A percentile compares a stretch with the other conserved stretches of the same genome.
Evolutionary conservation across 306 rosid species (phyloP).

Genomic region (Prunus persica): Prunus_persica_NCBIv2 NC_034010.1:2776001-2776500

Average conservation of each 20-base stretch:
- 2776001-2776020: slow-evolving; percentile 27
- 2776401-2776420: slow-evolving; percentile 29
- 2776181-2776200: slow-evolving; percentile 27
- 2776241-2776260: slow-evolving; percentile 29
- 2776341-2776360: slow-evolving; percentile 39
- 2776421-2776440: slow-evolving; percentile 33
- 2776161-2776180: slow-evolving; percentile 29
- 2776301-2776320: slow-evolving; percentile 33
- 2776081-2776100: slow-evolving; percentile 36
- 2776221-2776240: slow-evolving; percentile 40
- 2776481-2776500: slow-evolving; percentile 29
- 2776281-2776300: slow-evolving; percentile 21
- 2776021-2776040: slow-evolving; percentile 26
- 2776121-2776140: slow-evolving; percentile 37
- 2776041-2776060: slow-evolving; percentile 50
- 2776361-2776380: slow-evolving; percentile 25
- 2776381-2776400: slow-evolving; percentile 40
- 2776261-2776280: slow-evolving; percentile 37
- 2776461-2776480: slow-evolving; percentile 30
- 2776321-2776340: slow-evolving; percentile 26
- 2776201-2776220: slow-evolving; percentile 6
- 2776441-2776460: slow-evolving; percentile 27
- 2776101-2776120: slow-evolving; percentile 33
- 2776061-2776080: slow-evolving; percentile 25
- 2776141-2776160: slow-evolving; percentile 6